A percentile compares a stretch with the other conserved stretches of the same genome.
Evolutionary conservation across 768 basidiomycete genomes (phyloP).

Genomic region (Lentinula edodes): DNA sequence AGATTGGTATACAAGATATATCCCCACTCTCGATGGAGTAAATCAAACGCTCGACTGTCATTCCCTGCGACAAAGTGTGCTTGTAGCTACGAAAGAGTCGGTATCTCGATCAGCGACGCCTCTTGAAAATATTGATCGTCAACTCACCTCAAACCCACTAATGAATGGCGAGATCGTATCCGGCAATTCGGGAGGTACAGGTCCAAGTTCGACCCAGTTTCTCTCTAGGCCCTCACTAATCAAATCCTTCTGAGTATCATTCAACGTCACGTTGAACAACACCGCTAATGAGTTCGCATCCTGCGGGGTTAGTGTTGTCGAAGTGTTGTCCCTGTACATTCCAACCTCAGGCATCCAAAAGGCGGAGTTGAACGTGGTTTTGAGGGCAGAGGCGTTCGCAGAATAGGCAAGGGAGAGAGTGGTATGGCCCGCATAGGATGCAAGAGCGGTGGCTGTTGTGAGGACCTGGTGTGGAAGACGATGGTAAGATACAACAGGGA

Average conservation of each 20-base stretch:
- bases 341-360: constrained; percentile 46
- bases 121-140: not conserved
- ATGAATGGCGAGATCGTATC: constrained; percentile 60
- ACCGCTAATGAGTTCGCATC: constrained; percentile 56
- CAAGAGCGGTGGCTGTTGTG: constrained; percentile 40
- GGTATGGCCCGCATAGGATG: constrained; percentile 29
- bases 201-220: constrained; percentile 50
- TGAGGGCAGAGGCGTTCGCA: constrained; percentile 42
- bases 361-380: constrained; percentile 40
- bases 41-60: constrained; percentile 44
- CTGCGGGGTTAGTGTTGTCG: constrained; percentile 48
- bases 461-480: constrained; percentile 32
- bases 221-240: constrained; percentile 42
- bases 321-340: constrained; percentile 50
- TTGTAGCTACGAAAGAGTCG: constrained; percentile 33
- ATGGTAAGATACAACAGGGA: not conserved
- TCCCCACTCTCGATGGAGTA: constrained; percentile 51
- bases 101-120: not conserved
- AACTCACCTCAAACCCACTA: constrained; percentile 47
- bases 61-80: constrained; percentile 53
- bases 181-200: constrained; percentile 50
- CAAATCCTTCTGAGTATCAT: constrained; percentile 27
- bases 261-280: constrained; percentile 44
- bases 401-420: constrained; percentile 31
- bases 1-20: constrained; percentile 54